Conservation (phyloP, 257 asterid species). For the Petunia axillaris region DNA sequence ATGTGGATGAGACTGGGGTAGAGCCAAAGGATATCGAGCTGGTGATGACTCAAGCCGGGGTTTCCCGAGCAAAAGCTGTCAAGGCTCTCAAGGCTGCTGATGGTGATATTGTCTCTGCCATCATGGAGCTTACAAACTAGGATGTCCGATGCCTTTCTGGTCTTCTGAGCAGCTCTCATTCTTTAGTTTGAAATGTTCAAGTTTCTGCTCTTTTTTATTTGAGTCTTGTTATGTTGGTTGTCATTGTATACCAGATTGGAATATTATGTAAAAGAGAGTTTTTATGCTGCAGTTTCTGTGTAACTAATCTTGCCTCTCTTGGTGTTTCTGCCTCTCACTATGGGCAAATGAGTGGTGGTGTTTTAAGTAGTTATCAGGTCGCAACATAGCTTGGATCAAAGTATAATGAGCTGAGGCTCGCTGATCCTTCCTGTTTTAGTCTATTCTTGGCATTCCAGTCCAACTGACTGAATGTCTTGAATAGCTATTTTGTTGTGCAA, state of each 20-base stretch:
- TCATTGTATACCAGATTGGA: conserved; percentile 25
- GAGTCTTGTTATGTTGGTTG: background rate
- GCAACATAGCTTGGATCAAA: no score
- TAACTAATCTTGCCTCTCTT: background rate
- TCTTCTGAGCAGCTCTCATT: background rate
- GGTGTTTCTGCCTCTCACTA: background rate
- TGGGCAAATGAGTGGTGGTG: background rate
- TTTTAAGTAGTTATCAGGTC: background rate
- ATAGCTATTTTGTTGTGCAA: no score
- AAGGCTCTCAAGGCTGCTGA: conserved; percentile 55
- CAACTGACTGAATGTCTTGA: no score
- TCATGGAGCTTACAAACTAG: conserved; percentile 69
- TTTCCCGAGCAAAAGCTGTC: conserved; percentile 50
- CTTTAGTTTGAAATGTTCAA: background rate
- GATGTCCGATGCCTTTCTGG: background rate
- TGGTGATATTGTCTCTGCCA: conserved; percentile 69
- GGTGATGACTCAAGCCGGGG: conserved; percentile 66
- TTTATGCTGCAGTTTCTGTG: background rate
- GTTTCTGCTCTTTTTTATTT: conserved; percentile 8
- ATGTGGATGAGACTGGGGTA: conserved; percentile 64
- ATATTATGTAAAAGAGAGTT: conserved; percentile 19
- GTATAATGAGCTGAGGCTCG: background rate
- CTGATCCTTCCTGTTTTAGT: background rate
- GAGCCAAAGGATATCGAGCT: conserved; percentile 66
- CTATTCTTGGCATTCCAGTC: background rate